Base-by-base conservation (phyloP, 208 protist genomes). In the Acanthamoeba quina region DNA sequence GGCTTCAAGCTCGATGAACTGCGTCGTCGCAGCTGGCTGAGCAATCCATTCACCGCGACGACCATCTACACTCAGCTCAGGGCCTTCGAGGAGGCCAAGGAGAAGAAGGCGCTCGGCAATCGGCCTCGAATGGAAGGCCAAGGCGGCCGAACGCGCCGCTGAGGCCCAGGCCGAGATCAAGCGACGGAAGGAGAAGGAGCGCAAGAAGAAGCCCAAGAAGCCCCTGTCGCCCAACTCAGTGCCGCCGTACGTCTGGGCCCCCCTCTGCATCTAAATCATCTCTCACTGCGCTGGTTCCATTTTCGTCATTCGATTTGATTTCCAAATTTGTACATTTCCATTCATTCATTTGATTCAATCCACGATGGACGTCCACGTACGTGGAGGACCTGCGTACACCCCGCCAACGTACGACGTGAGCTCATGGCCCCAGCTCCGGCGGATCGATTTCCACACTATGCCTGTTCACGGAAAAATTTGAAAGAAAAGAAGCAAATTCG, bases 201-300 rank as follows among this genome's bases (percentile, higher is more conserved):
- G 26, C 52, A 89, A 89, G 56, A 89, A 89, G 80, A 89, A 58
- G 17, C 21, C 58, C 58, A 89, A 89, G 80, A 89, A 89, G 80
- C 80, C 80, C 49, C 80, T 24, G n/a, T 89, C 80, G 80, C 80
- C 44, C 80, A 89, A 11, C 80, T 89, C n/a, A 66, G 49, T 26
- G 26, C 52, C 21, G 24, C 21, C 5, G 80, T 89, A 58, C 56
- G 52, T 66, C 24, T 3, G 6, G 9, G 7, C 70, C 21, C n/a
- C 24, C n/a, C 10, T 37, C 11, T 72, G 7, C 9, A 72, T 37
- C 24, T 72, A 72, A 72, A n/a, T 78, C 70, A 52, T 6, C 24
- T 29, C 26, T 13, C 34, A 9, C 15, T 49, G 41, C 41, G 10
- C 41, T 44, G 41, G 41, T 44, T 44, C 41, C 41, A 44, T 44